Evolutionary conservation across 1,284 basidiomycete species (phyloP), one percentile per base, ranked within the genome.

Genomic region (Rhodotorula sp.): DNA sequence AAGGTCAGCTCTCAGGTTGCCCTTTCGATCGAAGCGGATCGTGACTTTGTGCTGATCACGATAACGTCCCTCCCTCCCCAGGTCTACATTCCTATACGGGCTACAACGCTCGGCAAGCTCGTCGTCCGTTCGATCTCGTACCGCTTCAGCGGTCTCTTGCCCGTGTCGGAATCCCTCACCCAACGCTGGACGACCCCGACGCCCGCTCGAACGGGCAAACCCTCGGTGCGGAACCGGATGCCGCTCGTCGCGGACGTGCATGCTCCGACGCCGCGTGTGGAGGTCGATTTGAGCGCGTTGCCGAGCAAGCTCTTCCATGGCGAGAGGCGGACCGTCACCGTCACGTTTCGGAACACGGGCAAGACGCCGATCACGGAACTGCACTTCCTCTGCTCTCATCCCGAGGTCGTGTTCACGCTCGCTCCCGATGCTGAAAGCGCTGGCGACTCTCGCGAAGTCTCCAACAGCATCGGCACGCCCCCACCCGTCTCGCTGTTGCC

Each of bases 61-160:
- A 38, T 6, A 47, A 7, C 10, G 10, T 43, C 38, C 38, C 14
- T 31, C 34, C 43, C 23, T 2, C 7, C n/a, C 3, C 59, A 77
- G 56, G 74, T 84, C 38, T 69, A 69, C 12, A 50, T 84, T 12
- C 70, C 79, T 2, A 67, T 83, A 18, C 77, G 74, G 0, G 76
- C 78, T 2, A 49, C 54, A 0, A 48, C 66, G 2, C 66, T 79
- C 2, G 75, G 77, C 6, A 70, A 75, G 0, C 71, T 82, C 47
- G 76, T 78, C 5, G 65, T 84, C 60, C 64, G 72, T 2, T 62
- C 76, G 19, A 77, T 82, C 19, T 66, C 74, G 0, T 86, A 82
- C 77, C 66, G 76, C 4, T 83, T 85, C 72, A 81, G 83, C 67
- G 77, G 80, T 47, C 79, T 83, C 60, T 78, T 85, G 16, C 81